Percentiles rank a stretch among this genome's conserved stretches.
Conservation (phyloP, 78 protist species). For the Bigelowiella natans region DNA sequence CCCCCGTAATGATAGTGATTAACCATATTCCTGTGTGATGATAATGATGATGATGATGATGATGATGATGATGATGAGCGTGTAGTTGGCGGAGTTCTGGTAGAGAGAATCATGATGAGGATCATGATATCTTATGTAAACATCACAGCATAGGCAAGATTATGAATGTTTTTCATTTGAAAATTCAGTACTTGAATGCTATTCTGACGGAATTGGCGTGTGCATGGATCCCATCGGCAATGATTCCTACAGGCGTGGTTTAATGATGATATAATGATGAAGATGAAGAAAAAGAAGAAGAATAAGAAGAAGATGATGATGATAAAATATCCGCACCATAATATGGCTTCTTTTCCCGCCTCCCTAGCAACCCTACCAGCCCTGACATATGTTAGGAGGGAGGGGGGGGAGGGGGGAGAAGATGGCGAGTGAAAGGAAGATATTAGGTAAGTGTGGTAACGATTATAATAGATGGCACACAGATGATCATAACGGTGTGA, state of each 20-base stretch:
- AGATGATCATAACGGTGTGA: too few species aligned
- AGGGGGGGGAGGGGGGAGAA: neutral
- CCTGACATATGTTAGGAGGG: neutral
- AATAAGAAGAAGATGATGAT: neutral
- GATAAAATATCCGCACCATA: neutral
- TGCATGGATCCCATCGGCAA: neutral
- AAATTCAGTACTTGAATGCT: neutral
- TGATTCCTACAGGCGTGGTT: neutral
- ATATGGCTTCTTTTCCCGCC: neutral
- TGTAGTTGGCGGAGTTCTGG: too few species aligned
- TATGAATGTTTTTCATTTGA: neutral
- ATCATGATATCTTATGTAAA: neutral
- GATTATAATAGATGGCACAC: too few species aligned
- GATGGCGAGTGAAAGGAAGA: too few species aligned
- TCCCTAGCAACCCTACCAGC: neutral
- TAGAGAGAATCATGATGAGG: neutral
- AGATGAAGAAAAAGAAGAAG: neutral
- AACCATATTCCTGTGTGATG: too few species aligned
- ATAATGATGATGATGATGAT: too few species aligned
- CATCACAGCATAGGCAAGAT: neutral
- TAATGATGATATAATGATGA: neutral
- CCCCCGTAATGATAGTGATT: too few species aligned
- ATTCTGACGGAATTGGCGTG: neutral
- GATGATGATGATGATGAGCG: too few species aligned
- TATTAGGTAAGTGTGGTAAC: too few species aligned